Conservation (phyloP, 2,329 filamentous ascomycete species). For the Beauveria australis region DNA sequence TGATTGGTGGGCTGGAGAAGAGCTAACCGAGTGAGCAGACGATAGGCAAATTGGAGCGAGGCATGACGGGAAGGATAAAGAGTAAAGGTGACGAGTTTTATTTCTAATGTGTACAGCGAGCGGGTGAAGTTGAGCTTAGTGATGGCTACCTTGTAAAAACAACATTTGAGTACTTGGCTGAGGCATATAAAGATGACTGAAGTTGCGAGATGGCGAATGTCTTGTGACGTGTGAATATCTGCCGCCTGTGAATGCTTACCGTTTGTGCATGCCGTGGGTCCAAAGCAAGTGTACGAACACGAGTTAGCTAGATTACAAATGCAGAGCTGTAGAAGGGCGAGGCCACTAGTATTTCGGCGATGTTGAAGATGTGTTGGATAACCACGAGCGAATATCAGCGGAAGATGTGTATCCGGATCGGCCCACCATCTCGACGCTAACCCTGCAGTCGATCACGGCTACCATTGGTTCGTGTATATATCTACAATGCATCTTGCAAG, state of each 20-base stretch:
- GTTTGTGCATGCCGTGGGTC: too few species aligned
- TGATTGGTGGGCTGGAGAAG: not conserved
- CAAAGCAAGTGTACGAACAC: not conserved
- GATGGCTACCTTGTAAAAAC: not conserved
- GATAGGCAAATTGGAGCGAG: too few species aligned
- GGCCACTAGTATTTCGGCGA: not conserved
- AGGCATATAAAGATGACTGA: not conserved
- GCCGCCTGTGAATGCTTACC: too few species aligned
- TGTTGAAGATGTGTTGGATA: not conserved
- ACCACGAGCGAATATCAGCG: not conserved
- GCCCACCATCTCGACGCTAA: not conserved
- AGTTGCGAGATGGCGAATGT: not conserved
- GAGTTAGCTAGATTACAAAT: not conserved
- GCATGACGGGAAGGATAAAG: not conserved
- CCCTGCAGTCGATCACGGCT: not conserved
- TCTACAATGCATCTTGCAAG: not conserved
- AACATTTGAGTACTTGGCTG: not conserved
- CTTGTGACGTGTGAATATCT: too few species aligned
- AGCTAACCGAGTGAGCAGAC: too few species aligned
- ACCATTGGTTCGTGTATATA: not conserved
- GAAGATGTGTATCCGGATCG: not conserved
- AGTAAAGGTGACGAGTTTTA: not conserved
- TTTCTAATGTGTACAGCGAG: constrained; percentile 5
- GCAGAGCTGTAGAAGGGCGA: not conserved
- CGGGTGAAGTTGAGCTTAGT: not conserved